These are phyloP conservation scores for Phyllosticta citriasiana DNA, from an alignment of 2,329 filamentous ascomycete genomes.

Conservation along the genomic window DNA sequence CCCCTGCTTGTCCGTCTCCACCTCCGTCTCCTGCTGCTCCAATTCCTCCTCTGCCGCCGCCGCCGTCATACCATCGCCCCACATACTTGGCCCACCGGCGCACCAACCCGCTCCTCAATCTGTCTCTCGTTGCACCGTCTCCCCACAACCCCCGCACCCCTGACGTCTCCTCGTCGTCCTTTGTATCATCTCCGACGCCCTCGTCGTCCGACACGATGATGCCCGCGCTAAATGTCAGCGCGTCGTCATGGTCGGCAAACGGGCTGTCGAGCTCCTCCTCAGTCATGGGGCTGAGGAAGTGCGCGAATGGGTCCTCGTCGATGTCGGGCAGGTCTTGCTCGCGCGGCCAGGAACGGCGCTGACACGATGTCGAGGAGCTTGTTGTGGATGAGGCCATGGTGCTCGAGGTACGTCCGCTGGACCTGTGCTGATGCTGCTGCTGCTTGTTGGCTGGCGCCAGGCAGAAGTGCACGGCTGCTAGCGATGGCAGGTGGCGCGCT, in stretches of 20 bases:
- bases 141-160: slow-evolving; percentile 11
- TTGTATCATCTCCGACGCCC: slow-evolving; percentile 13
- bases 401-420: neutral
- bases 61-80: slow-evolving; percentile 22
- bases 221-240: slow-evolving; percentile 28
- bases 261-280: slow-evolving; percentile 25
- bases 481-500: slow-evolving; percentile 3
- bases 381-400: neutral
- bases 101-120: slow-evolving; percentile 29
- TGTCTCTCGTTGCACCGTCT: slow-evolving; percentile 20
- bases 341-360: neutral
- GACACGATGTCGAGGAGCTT: neutral
- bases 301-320: slow-evolving; percentile 33
- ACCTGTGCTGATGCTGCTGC: neutral
- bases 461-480: slow-evolving; percentile 9
- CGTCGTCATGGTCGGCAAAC: slow-evolving; percentile 8
- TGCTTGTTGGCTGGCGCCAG: neutral
- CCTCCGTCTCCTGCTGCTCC: neutral
- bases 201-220: slow-evolving; percentile 22
- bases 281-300: slow-evolving; percentile 32
- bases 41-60: neutral
- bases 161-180: neutral
- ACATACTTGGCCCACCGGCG: slow-evolving; percentile 33
- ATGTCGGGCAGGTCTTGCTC: slow-evolving; percentile 25
- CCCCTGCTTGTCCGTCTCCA: neutral